A percentile compares a stretch with the other conserved stretches of the same genome.
Evolutionary conservation across 2,329 filamentous ascomycete genomes (phyloP).

Genomic region (Chaetomium strumarium): DNA sequence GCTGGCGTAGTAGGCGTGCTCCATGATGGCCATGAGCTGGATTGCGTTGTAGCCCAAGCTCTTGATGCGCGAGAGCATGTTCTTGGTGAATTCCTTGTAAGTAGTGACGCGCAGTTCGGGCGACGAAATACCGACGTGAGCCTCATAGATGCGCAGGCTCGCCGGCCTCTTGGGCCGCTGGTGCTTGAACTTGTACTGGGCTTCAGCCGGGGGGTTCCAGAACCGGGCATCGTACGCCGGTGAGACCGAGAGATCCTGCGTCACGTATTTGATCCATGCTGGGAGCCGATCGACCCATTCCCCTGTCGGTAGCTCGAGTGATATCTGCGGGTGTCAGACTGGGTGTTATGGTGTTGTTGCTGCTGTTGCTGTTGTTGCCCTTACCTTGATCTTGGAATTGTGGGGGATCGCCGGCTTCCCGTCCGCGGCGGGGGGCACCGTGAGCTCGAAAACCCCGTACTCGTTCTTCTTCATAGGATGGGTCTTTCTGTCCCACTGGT

Average conservation of each 20-base stretch:
- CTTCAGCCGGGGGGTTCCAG: constrained; percentile 80
- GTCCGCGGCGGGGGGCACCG: constrained; percentile 59
- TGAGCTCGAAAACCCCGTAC: constrained; percentile 84
- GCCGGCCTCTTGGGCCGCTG: constrained; percentile 72
- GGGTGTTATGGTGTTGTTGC: background rate
- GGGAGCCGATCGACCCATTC: constrained; percentile 83
- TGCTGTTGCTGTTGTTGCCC: constrained; percentile 8
- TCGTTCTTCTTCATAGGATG: constrained; percentile 82
- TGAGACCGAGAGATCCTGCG: constrained; percentile 83
- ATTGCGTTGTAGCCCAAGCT: constrained; percentile 93
- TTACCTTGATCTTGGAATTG: constrained; percentile 92
- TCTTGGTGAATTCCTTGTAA: constrained; percentile 94
- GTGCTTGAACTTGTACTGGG: constrained; percentile 82
- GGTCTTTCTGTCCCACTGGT: constrained; percentile 78
- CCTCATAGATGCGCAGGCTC: constrained; percentile 92
- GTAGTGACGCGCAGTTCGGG: constrained; percentile 83
- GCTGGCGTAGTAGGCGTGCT: constrained; percentile 98
- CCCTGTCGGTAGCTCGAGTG: constrained; percentile 71
- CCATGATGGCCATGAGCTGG: constrained; percentile 98
- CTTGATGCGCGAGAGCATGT: constrained; percentile 87
- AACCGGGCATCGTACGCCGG: constrained; percentile 92
- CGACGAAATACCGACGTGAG: constrained; percentile 96
- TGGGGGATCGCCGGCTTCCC: constrained; percentile 78
- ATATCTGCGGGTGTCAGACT: constrained; percentile 52
- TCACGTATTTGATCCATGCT: constrained; percentile 96